Evolutionary conservation across 129 eudicot genomes (phyloP).

Genomic region (Arctium minus): DNA sequence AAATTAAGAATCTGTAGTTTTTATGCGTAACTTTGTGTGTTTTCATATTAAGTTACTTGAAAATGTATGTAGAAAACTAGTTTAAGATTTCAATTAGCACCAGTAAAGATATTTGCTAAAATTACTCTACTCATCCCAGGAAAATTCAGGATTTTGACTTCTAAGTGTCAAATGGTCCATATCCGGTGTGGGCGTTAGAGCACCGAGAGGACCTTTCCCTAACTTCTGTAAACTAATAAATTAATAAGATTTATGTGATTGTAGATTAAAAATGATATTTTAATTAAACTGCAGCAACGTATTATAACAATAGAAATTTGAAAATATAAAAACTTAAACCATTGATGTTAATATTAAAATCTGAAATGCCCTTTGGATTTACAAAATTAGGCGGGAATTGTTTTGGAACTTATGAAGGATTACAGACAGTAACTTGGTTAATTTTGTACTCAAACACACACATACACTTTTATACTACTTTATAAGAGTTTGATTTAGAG

Average conservation of each 20-base stretch:
- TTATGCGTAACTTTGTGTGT: not conserved
- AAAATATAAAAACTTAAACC: not conserved
- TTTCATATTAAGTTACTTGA: constrained; percentile 7
- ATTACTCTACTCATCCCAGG: not conserved
- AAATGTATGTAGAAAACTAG: constrained; percentile 2
- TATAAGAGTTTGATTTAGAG: no score
- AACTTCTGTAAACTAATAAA: not conserved
- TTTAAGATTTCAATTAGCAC: constrained; percentile 2
- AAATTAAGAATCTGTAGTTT: not conserved
- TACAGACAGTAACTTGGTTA: not conserved
- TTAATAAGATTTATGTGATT: not conserved
- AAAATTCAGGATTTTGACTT: constrained; percentile 10
- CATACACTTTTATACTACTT: not conserved
- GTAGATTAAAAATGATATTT: not conserved
- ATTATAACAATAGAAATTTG: not conserved
- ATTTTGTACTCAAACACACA: not conserved
- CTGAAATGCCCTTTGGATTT: not conserved
- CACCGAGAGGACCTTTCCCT: no score
- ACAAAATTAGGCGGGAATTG: not conserved
- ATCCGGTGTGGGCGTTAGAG: no score
- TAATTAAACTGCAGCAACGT: not conserved
- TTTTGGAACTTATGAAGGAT: not conserved
- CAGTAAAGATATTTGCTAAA: not conserved
- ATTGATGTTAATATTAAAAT: no score
- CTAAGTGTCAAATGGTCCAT: not conserved